These are phyloP conservation scores for Catharanthus roseus DNA, from an alignment of 257 asterid species.

Conservation along the genomic window DNA sequence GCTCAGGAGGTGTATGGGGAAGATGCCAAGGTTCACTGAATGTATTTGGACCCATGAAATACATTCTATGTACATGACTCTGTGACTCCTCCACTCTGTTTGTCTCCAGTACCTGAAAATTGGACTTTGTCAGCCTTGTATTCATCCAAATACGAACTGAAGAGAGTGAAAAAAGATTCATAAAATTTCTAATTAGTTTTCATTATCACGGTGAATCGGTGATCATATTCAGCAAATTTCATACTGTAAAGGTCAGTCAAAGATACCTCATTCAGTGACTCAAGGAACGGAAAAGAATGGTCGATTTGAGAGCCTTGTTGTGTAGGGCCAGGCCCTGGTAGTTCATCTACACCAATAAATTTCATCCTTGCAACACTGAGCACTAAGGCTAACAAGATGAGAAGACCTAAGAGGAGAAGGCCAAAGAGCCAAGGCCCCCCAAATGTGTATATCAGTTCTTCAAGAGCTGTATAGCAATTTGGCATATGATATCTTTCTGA, in stretches of 20 bases:
- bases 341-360: slow-evolving; percentile 88
- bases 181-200: not conserved
- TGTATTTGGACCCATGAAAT: slow-evolving; percentile 84
- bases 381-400: slow-evolving; percentile 80
- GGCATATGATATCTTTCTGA: slow-evolving; percentile 97
- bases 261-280: slow-evolving; percentile 88
- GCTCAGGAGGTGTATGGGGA: slow-evolving; percentile 94
- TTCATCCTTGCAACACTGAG: slow-evolving; percentile 99
- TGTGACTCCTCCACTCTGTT: slow-evolving; percentile 98
- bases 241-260: slow-evolving; percentile 9
- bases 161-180: not conserved
- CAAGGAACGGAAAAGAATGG: slow-evolving; percentile 96
- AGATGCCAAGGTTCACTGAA: slow-evolving; percentile 98
- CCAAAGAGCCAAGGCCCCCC: slow-evolving; percentile 99
- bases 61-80: slow-evolving; percentile 97
- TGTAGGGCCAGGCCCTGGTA: slow-evolving; percentile 92
- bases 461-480: slow-evolving; percentile 92
- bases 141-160: slow-evolving; percentile 4
- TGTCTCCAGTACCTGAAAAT: slow-evolving; percentile 87
- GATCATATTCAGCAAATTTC: not conserved
- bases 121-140: slow-evolving; percentile 20
- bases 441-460: slow-evolving; percentile 89
- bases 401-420: slow-evolving; percentile 81
- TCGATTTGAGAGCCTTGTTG: slow-evolving; percentile 93
- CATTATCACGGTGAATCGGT: not conserved